Evolutionary conservation across 768 basidiomycete genomes (phyloP).

Genomic region (Coprinellus aureogranulatus): DNA sequence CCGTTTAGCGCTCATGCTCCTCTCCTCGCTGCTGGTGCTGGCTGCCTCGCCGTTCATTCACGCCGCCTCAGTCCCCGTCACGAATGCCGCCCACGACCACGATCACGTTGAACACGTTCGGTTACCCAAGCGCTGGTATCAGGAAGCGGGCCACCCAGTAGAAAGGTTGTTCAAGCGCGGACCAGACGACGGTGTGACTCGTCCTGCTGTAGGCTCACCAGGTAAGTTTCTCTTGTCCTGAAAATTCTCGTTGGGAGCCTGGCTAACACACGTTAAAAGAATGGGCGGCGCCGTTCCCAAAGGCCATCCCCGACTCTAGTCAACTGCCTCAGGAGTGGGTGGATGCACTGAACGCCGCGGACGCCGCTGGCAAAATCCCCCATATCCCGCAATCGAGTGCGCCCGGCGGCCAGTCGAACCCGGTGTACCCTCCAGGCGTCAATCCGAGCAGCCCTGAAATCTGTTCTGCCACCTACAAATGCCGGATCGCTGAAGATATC

Average conservation of each 20-base stretch:
- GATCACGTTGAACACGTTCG: conserved; percentile 23
- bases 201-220: conserved; percentile 57
- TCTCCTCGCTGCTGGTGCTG: conserved; percentile 5
- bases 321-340: conserved; percentile 68
- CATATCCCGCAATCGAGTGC: conserved; percentile 52
- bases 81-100: conserved; percentile 27
- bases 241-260: background rate
- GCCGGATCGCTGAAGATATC: conserved; percentile 56
- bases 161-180: conserved; percentile 63
- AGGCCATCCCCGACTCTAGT: conserved; percentile 42
- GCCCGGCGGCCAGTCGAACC: conserved; percentile 30
- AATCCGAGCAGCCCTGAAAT: conserved; percentile 49
- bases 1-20: conserved; percentile 7
- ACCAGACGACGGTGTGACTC: conserved; percentile 44
- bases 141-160: conserved; percentile 55
- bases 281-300: conserved; percentile 65
- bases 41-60: background rate
- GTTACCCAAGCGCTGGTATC: conserved; percentile 57
- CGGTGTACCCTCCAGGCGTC: conserved; percentile 44
- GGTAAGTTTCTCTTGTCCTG: conserved; percentile 35
- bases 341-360: conserved; percentile 65
- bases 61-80: conserved; percentile 10
- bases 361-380: conserved; percentile 71
- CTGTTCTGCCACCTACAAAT: conserved; percentile 78
- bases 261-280: conserved; percentile 28